These are phyloP conservation scores for Lobosporangium transversale DNA, from an alignment of 192 early-diverging fungal species.

Conservation along the genomic window DNA sequence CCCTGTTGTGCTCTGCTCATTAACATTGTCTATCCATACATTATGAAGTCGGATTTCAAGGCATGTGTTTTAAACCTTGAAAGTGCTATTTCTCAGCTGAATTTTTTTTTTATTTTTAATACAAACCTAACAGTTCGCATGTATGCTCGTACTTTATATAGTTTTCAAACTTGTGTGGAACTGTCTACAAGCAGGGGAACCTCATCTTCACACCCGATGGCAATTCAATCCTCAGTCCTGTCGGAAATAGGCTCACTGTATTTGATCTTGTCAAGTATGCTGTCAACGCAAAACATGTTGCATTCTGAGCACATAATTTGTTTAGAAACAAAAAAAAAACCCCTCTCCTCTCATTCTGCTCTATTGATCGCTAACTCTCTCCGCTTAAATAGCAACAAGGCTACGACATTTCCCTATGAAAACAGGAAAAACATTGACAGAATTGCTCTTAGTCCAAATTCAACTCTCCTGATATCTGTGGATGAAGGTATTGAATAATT, in stretches of 20 bases:
- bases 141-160: conserved; percentile 52
- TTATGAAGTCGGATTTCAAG: conserved; percentile 59
- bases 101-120: too few species aligned
- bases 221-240: conserved; percentile 92
- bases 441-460: conserved; percentile 91
- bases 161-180: conserved; percentile 98
- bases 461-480: conserved; percentile 86
- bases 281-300: not conserved
- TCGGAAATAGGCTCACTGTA: conserved; percentile 95
- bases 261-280: conserved; percentile 95
- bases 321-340: not conserved
- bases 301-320: not conserved
- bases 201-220: conserved; percentile 95
- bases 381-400: conserved; percentile 90
- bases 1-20: not conserved
- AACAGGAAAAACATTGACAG: conserved; percentile 90
- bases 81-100: too few species aligned
- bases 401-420: conserved; percentile 93
- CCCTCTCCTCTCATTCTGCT: not conserved
- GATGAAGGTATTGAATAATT: conserved; percentile 96
- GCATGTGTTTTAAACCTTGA: too few species aligned
- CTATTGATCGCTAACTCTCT: too few species aligned
- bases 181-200: conserved; percentile 97
- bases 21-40: conserved; percentile 1
- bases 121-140: not conserved